These are phyloP conservation scores for Talaromyces trachyspermus DNA, from an alignment of 495 filamentous ascomycete genomes.

Conservation along the genomic window DNA sequence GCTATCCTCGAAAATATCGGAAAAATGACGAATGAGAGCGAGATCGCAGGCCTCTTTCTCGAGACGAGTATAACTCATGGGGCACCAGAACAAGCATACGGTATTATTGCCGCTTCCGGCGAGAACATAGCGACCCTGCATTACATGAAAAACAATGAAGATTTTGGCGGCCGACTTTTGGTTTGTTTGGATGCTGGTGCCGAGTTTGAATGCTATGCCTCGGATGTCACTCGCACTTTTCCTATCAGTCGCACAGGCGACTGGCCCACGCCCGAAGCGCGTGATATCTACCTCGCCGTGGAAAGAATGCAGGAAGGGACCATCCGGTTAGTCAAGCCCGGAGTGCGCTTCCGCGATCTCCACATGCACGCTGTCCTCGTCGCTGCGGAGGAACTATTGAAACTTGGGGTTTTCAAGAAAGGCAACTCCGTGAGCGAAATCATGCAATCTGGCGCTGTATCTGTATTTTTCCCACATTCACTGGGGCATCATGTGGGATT, in stretches of 20 bases:
- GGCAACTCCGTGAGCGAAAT: slow-evolving; percentile 55
- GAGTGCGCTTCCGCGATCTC: slow-evolving; percentile 58
- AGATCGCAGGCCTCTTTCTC: slow-evolving; percentile 71
- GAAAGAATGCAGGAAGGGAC: slow-evolving; percentile 76
- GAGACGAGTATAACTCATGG: slow-evolving; percentile 60
- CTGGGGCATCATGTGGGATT: slow-evolving; percentile 84
- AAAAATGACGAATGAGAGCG: slow-evolving; percentile 64
- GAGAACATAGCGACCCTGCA: slow-evolving; percentile 76
- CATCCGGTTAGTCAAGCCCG: slow-evolving; percentile 57
- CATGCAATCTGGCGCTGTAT: slow-evolving; percentile 55
- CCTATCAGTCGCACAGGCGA: slow-evolving; percentile 48
- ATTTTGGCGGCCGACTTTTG: slow-evolving; percentile 57
- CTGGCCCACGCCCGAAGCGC: slow-evolving; percentile 56
- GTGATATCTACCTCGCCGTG: slow-evolving; percentile 67
- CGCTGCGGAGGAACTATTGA: slow-evolving; percentile 59
- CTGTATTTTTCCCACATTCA: slow-evolving; percentile 88
- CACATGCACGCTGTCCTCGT: slow-evolving; percentile 66
- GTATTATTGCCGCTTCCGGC: slow-evolving; percentile 76
- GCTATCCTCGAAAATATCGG: slow-evolving; percentile 54
- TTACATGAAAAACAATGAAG: slow-evolving; percentile 70
- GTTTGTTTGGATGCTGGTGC: slow-evolving; percentile 79
- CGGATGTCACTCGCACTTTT: slow-evolving; percentile 82
- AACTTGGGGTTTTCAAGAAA: slow-evolving; percentile 54
- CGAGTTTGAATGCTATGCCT: slow-evolving; percentile 84
- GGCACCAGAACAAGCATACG: slow-evolving; percentile 75